Base-by-base conservation (phyloP, 192 early-diverging fungal genomes). In the Rhizoclosmatium globosum region DNA sequence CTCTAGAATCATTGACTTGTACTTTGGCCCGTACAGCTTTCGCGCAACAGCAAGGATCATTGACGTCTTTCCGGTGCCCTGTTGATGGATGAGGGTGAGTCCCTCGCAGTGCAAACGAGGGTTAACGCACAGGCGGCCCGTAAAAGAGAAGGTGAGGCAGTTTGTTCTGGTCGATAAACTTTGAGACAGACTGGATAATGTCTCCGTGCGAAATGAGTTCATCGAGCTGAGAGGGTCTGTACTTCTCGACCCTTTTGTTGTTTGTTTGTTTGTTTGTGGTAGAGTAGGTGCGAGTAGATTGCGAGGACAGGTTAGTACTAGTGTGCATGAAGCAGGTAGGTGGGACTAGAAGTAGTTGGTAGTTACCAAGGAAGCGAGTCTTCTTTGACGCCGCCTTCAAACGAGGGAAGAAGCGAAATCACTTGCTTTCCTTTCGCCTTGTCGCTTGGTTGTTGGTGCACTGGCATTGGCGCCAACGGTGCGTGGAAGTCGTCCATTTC, bases 61-160 rank as follows among this genome's bases (percentile, higher is more conserved):
- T 3, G 97, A 96, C 0, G 97, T 98, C 82, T 98, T 74, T 44
- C 72, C 72, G 13, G 72, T 74, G 43, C 72, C 72, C 72, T 74
- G 13, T 19, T 7, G 21, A 17, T 41, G 1, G 47, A 2, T 39
- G 68, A 47, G 68, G 3, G 21, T 69, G 15, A 46, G 68, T 31
- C 31, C 31, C 31, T 68, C 13, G 15, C 17, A 13, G 50, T 62
- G 60, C 60, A 9, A 62, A 7, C 0, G 38, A 31, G 19, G 60
- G 38, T 19, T 0, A 21, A 39, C 45, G 17, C 4, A 97, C 98
- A 3, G 98, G 96, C 21, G 98, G 98, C 11, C 98, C 98, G 85
- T 99, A 99, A 71, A 99, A 94, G 38, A 99, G 87, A 62, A 99
- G 88, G 81, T 99, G 98, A 31, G 98, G 98, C 9, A 99, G 87